Conservation (phyloP, 306 rosid species). For the Casuarina equisetifolia region DNA sequence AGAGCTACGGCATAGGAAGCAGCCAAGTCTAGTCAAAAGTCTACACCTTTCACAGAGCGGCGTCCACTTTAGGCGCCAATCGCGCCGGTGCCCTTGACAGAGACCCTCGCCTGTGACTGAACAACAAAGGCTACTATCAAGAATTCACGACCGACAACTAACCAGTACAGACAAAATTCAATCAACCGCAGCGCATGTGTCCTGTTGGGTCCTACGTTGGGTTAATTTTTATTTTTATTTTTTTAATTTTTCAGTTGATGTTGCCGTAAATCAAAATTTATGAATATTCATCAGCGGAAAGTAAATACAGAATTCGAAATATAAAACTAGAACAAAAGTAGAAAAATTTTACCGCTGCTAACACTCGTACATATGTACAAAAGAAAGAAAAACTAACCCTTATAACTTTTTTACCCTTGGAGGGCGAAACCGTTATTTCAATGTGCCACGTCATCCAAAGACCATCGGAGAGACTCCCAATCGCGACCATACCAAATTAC, state of each 20-base stretch:
- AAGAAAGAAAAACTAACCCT: slow-evolving; percentile 1
- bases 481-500: slow-evolving; percentile 12
- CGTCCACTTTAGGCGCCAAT: not conserved
- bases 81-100: not conserved
- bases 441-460: slow-evolving; percentile 58
- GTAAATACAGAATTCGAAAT: not conserved
- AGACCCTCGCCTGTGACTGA: not conserved
- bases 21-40: not conserved
- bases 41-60: not conserved
- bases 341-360: slow-evolving; percentile 32
- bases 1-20: not conserved
- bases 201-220: too few species aligned
- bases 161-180: too few species aligned
- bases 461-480: slow-evolving; percentile 36
- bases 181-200: too few species aligned
- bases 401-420: slow-evolving; percentile 26
- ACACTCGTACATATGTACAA: slow-evolving; percentile 39
- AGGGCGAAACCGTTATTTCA: slow-evolving; percentile 47
- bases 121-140: not conserved
- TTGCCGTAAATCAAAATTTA: too few species aligned
- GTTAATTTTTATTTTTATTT: too few species aligned
- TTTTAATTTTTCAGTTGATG: too few species aligned
- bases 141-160: not conserved
- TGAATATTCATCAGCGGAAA: not conserved
- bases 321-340: not conserved